These are phyloP conservation scores for Garcia nutans DNA, from an alignment of 345 rosid genomes.

Conservation along the genomic window DNA sequence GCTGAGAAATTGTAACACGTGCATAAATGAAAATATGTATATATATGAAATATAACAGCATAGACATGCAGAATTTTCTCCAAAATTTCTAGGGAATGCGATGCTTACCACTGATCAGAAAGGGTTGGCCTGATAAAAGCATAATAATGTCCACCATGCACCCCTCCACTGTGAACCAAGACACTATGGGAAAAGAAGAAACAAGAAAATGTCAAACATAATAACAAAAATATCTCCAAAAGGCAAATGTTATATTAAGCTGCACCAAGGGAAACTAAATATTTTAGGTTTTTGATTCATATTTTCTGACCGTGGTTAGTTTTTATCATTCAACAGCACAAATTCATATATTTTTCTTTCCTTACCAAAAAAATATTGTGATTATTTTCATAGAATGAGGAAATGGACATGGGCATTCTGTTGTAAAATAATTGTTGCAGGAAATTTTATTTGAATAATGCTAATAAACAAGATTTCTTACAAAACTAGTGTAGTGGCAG, in stretches of 20 bases:
- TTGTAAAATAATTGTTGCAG: neutral
- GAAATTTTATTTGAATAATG: neutral
- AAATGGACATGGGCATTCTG: neutral
- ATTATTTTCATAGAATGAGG: neutral
- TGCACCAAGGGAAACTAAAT: neutral
- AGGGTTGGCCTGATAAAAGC: conserved; percentile 98
- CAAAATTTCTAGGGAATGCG: neutral
- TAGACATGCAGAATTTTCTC: neutral
- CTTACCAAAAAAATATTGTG: neutral
- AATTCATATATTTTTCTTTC: neutral
- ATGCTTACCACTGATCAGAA: conserved; percentile 81
- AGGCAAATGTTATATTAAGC: neutral
- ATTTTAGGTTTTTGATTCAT: neutral
- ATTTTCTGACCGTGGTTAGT: neutral
- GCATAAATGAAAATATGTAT: no score
- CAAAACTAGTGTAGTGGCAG: neutral
- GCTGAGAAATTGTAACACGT: neutral
- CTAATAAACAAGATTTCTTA: neutral
- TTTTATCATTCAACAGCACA: neutral
- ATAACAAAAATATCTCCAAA: neutral
- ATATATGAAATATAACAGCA: neutral
- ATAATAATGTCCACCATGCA: conserved; percentile 96
- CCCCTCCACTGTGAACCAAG: conserved; percentile 95
- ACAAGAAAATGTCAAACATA: neutral
- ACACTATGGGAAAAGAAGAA: conserved; percentile 53